phyloP scores from a whole-genome alignment of 805 yeast species.

The Naumovozyma castellii region DNA sequence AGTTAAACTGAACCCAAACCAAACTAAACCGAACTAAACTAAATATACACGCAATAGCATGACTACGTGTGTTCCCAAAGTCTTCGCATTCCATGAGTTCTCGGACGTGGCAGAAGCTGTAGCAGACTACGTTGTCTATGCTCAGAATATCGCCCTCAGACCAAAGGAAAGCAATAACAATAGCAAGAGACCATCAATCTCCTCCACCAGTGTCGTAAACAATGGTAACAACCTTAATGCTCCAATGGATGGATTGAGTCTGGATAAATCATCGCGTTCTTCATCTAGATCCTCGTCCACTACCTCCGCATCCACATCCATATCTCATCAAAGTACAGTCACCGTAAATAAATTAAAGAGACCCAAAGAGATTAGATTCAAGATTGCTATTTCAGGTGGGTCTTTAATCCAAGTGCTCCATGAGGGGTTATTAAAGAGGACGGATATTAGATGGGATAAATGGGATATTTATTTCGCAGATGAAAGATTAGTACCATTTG shows the following conservation, averaged over 20 bases:
- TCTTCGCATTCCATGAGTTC: slow-evolving; percentile 80
- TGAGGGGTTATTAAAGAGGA: slow-evolving; percentile 63
- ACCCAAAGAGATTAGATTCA: slow-evolving; percentile 58
- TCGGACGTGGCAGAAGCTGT: slow-evolving; percentile 90
- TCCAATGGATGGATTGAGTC: slow-evolving; percentile 14
- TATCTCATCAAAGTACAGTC: slow-evolving; percentile 3
- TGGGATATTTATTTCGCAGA: slow-evolving; percentile 94
- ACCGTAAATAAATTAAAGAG: slow-evolving; percentile 26
- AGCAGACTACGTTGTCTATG: slow-evolving; percentile 79
- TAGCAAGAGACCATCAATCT: slow-evolving; percentile 13
- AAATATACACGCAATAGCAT: too few relatives aligned
- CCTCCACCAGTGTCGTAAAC: slow-evolving; percentile 1
- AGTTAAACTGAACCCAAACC: too few relatives aligned
- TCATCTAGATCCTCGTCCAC: background rate
- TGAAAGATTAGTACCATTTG: slow-evolving; percentile 81
- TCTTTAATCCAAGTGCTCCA: slow-evolving; percentile 71
- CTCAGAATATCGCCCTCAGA: slow-evolving; percentile 48
- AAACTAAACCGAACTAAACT: too few relatives aligned
- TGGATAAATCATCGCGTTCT: slow-evolving; percentile 12
- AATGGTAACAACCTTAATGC: slow-evolving; percentile 3
- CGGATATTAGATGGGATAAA: slow-evolving; percentile 69
- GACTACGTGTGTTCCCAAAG: slow-evolving; percentile 85
- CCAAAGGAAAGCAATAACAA: slow-evolving; percentile 12
- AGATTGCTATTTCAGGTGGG: slow-evolving; percentile 87
- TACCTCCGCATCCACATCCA: background rate